Conservation (phyloP, 371 early-diverging fungal genomes). For the Apophysomyces sp. region DNA sequence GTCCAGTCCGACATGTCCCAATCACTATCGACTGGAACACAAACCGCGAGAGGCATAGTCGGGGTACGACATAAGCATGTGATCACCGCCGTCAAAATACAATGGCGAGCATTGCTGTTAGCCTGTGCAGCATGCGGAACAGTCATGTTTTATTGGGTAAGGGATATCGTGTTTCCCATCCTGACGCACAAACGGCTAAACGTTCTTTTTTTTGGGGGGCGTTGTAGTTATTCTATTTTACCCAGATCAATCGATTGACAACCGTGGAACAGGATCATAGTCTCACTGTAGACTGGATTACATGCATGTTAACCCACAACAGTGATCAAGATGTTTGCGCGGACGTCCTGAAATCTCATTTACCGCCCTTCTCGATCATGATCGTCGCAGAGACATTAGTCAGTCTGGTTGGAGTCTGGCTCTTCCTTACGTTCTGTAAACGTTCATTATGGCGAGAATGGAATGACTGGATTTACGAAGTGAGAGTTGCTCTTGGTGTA, state of each 20-base stretch:
- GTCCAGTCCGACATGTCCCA: slow-evolving; percentile 50
- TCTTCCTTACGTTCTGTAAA: slow-evolving; percentile 51
- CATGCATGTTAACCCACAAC: slow-evolving; percentile 46
- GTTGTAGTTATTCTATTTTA: slow-evolving; percentile 51
- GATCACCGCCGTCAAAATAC: slow-evolving; percentile 55
- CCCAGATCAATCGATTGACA: slow-evolving; percentile 45
- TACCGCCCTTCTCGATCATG: slow-evolving; percentile 41
- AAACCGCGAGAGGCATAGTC: slow-evolving; percentile 32
- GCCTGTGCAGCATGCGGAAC: slow-evolving; percentile 47
- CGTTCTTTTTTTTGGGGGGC: neutral
- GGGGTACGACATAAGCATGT: slow-evolving; percentile 44
- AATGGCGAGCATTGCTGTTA: slow-evolving; percentile 61
- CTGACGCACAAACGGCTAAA: neutral
- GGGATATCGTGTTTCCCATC: neutral
- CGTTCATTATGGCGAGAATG: slow-evolving; percentile 23
- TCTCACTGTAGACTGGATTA: slow-evolving; percentile 40
- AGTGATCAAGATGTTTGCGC: slow-evolving; percentile 25
- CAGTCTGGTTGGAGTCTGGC: slow-evolving; percentile 37
- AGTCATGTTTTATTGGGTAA: slow-evolving; percentile 48
- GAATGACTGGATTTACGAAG: slow-evolving; percentile 16
- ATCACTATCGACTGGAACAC: slow-evolving; percentile 25
- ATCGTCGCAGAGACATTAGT: slow-evolving; percentile 40
- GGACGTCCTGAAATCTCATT: slow-evolving; percentile 6
- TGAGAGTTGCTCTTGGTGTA: slow-evolving; percentile 23
- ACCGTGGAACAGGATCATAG: slow-evolving; percentile 21